Conservation (phyloP, 345 rosid species). For the Gynandropsis gynandra region DNA sequence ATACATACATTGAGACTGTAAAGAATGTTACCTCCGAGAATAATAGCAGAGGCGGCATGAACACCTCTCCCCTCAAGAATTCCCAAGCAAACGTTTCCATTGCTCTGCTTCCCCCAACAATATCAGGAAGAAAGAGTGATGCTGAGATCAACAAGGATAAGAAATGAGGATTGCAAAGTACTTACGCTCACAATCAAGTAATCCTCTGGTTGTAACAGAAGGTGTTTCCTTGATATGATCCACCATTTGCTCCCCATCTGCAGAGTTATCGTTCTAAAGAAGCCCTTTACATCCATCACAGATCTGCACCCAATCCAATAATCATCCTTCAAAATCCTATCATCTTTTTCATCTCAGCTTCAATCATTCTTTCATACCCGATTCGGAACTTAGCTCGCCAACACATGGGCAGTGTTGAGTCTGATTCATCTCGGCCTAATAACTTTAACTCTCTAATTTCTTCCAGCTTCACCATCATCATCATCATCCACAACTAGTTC, state of each 20-base stretch:
- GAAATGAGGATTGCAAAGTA: conserved; percentile 5
- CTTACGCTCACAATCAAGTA: conserved; percentile 76
- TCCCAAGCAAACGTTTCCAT: conserved; percentile 84
- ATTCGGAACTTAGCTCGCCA: conserved; percentile 51
- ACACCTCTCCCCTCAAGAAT: conserved; percentile 82
- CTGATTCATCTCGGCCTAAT: conserved; percentile 47
- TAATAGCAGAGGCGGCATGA: conserved; percentile 66
- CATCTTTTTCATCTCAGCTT: neutral
- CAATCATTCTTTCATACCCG: conserved; percentile 37
- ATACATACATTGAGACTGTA: neutral
- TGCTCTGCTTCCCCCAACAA: conserved; percentile 42
- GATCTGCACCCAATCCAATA: conserved; percentile 40
- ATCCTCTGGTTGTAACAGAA: conserved; percentile 66
- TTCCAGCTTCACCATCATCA: conserved; percentile 40
- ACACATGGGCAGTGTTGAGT: conserved; percentile 68
- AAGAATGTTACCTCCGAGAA: conserved; percentile 64
- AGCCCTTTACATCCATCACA: conserved; percentile 44
- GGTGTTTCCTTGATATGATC: conserved; percentile 57
- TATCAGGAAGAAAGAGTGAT: neutral
- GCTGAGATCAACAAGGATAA: neutral
- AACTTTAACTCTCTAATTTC: conserved; percentile 42
- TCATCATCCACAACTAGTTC: no score
- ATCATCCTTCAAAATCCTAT: conserved; percentile 2
- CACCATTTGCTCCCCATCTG: conserved; percentile 88
- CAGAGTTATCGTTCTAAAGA: conserved; percentile 73